phyloP scores from a whole-genome alignment of 805 yeast genomes.

The Metschnikowia peoriensis region DNA sequence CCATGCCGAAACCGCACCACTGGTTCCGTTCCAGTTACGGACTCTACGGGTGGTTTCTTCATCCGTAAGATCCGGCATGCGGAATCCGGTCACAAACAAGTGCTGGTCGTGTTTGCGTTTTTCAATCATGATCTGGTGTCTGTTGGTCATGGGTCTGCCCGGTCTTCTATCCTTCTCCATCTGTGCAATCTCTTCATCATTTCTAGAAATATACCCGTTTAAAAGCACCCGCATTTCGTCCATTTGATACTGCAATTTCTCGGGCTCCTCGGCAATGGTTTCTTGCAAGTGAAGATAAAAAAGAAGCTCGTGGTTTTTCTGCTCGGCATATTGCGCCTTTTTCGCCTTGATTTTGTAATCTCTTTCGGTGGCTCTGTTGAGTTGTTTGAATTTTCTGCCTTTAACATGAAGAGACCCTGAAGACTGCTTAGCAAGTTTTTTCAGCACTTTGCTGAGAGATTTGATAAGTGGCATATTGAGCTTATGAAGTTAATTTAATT shows the following conservation, averaged over 20 bases:
- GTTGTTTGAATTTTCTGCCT: slow-evolving; percentile 83
- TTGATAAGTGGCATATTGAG: slow-evolving; percentile 64
- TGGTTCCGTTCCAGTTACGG: slow-evolving; percentile 76
- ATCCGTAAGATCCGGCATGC: slow-evolving; percentile 70
- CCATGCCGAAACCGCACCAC: slow-evolving; percentile 71
- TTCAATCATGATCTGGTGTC: slow-evolving; percentile 65
- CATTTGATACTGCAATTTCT: slow-evolving; percentile 39
- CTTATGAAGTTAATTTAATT: not conserved
- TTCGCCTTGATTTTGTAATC: slow-evolving; percentile 65
- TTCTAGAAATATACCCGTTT: slow-evolving; percentile 61
- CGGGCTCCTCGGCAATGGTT: slow-evolving; percentile 29
- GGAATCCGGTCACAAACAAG: slow-evolving; percentile 65
- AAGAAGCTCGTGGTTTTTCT: slow-evolving; percentile 57
- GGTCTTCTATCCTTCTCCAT: slow-evolving; percentile 66
- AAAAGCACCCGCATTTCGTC: slow-evolving; percentile 63
- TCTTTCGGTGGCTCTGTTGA: slow-evolving; percentile 83
- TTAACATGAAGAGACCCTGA: slow-evolving; percentile 73
- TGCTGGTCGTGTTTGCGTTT: slow-evolving; percentile 58
- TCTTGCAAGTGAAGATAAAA: slow-evolving; percentile 60
- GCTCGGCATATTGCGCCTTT: slow-evolving; percentile 56
- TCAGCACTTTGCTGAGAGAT: slow-evolving; percentile 62
- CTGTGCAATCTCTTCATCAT: slow-evolving; percentile 70
- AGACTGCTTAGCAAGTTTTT: slow-evolving; percentile 49
- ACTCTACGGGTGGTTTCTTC: slow-evolving; percentile 55
- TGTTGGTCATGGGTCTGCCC: slow-evolving; percentile 80